phyloP scores from a whole-genome alignment of 768 basidiomycete species.

The Rhodotorula babjevae region DNA sequence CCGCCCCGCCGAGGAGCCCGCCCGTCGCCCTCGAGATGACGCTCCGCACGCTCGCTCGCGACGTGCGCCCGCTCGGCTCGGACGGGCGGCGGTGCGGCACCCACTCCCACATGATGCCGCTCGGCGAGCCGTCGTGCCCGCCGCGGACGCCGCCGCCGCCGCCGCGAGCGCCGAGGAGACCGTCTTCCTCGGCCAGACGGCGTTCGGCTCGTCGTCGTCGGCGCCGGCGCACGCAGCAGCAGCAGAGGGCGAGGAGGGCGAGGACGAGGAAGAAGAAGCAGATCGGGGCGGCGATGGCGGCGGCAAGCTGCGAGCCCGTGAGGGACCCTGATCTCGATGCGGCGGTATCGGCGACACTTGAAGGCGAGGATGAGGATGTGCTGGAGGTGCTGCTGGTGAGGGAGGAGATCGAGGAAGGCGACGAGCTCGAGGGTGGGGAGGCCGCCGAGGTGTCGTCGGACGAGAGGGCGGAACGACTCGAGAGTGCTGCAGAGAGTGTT shows the following conservation, averaged over 20 bases:
- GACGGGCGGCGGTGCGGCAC: not conserved
- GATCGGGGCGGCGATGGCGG: conserved; percentile 25
- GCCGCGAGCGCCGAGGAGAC: not conserved
- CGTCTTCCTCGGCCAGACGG: not conserved
- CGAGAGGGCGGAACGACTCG: no score
- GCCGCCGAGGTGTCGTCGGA: no score
- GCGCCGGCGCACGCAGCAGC: conserved; percentile 1
- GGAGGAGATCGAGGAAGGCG: no score
- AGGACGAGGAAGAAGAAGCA: conserved; percentile 17
- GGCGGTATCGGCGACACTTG: not conserved
- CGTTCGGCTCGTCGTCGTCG: not conserved
- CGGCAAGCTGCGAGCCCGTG: conserved; percentile 24
- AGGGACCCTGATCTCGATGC: not conserved
- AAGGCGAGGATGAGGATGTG: not conserved
- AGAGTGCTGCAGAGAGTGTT: no score
- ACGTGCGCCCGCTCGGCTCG: not conserved
- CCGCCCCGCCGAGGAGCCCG: not conserved
- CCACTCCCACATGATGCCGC: conserved; percentile 6
- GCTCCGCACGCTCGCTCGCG: conserved; percentile 1
- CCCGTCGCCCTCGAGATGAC: not conserved
- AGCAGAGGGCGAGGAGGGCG: not conserved
- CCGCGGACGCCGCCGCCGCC: not conserved
- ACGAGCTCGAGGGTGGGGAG: no score
- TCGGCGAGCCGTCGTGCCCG: not conserved
- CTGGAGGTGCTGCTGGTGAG: not conserved